Evolutionary conservation across 1,284 basidiomycete genomes (phyloP).

Genomic region (Cutaneotrichosporon dermatis): DNA sequence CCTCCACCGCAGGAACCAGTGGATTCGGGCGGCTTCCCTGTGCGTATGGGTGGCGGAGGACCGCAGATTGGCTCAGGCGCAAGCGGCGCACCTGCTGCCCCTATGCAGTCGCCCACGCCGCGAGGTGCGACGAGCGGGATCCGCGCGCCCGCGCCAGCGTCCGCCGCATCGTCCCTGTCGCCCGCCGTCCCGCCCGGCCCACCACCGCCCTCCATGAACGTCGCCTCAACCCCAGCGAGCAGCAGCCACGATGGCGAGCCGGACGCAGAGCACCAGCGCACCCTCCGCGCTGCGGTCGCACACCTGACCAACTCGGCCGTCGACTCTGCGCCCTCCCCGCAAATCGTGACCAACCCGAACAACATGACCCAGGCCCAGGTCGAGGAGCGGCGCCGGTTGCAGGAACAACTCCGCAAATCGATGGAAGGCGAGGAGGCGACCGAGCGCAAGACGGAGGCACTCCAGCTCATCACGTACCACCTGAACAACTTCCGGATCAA

Average conservation of each 20-base stretch:
- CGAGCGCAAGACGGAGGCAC: conserved; percentile 36
- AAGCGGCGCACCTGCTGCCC: neutral
- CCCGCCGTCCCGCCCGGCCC: too few relatives aligned
- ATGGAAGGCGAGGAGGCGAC: conserved; percentile 27
- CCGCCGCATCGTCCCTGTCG: too few relatives aligned
- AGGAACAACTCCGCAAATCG: conserved; percentile 29
- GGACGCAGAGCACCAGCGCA: conserved; percentile 16
- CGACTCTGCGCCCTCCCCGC: conserved; percentile 6
- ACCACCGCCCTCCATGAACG: neutral
- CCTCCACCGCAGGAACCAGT: neutral
- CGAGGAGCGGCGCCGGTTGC: conserved; percentile 28
- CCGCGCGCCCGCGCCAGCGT: too few relatives aligned
- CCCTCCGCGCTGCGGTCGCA: conserved; percentile 19
- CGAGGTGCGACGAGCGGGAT: too few relatives aligned
- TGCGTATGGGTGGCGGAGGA: conserved; percentile 5
- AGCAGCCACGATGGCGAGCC: conserved; percentile 4
- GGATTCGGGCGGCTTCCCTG: conserved; percentile 3
- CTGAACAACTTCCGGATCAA: conserved; percentile 63
- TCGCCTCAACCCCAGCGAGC: neutral
- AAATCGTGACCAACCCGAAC: conserved; percentile 18
- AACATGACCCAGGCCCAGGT: conserved; percentile 30
- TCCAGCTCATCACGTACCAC: conserved; percentile 62
- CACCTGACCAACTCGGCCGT: conserved; percentile 13
- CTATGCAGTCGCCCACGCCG: too few relatives aligned
- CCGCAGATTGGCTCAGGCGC: neutral